Base-by-base conservation (phyloP, 164 flowering plant species). In the Nymphaea colorata region DNA sequence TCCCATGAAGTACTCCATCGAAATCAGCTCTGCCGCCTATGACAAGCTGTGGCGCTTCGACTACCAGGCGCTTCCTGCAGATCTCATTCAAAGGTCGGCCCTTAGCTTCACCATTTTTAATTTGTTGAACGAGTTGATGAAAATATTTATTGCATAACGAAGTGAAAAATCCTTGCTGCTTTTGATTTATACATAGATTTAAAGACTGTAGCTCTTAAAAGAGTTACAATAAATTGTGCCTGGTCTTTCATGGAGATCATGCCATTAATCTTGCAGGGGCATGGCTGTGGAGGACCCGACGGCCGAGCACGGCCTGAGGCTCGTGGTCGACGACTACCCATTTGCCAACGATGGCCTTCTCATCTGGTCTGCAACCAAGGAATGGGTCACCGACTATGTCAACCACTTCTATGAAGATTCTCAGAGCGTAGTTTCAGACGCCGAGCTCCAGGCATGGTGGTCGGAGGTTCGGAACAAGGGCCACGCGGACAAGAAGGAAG, bases 381-480 rank as follows among this genome's bases (percentile, higher is more conserved):
- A 77, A 47, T 89, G 97, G 96, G 83, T 91, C 8, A 78, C 75
- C 1, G 85, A 83, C 60, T 89, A 87, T 61, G 88, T 86, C 6
- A 78, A 72, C 66, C 78, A 81, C 74, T 91, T 78, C 73, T 91
- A 91, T 70, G 71, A 79, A 0, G 45, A 79, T 11, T 6, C 76
- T 4, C 44, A 43, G 63, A n/a, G 64, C 1, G 69, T 89, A 0
- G 55, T 71, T 47, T 70, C 80, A 1, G 97, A 91, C 62, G 0
- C 68, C 1, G 97, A 91, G 79, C 89, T 91, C 44, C 96, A 87
- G 76, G 74, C 81, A 57, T 89, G 91, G 91, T 91, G 93, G 96
- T 73, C 78, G 0, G 97, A 91, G 57, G 78, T 89, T 11, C 70
- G 85, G 59, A 82, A 78, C 12, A 71, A 71, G 57, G 97, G 97